Conservation (phyloP, 768 basidiomycete species). For the Pleurotus citrinopileatus region DNA sequence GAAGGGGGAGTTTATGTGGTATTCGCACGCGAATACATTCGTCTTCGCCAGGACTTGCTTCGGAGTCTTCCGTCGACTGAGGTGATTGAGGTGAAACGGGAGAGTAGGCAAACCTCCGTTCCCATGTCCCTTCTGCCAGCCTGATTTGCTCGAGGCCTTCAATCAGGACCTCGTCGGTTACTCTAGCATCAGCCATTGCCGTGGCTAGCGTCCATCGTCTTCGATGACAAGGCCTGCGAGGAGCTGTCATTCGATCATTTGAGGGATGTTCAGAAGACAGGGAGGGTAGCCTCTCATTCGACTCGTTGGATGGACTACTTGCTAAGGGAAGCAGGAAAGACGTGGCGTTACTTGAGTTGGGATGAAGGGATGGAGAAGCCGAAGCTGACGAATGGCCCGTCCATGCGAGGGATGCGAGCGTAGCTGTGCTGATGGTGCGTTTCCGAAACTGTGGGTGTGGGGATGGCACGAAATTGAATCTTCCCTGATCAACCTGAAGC, state of each 20-base stretch:
- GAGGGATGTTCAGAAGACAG: too few relatives aligned
- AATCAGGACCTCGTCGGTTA: constrained; percentile 50
- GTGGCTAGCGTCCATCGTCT: constrained; percentile 42
- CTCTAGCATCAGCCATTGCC: constrained; percentile 46
- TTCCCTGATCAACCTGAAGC: too few relatives aligned
- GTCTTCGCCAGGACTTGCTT: too few relatives aligned
- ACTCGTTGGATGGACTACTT: constrained; percentile 4
- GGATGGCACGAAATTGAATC: neutral
- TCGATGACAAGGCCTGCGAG: constrained; percentile 1
- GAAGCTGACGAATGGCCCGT: constrained; percentile 21
- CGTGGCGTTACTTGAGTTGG: constrained; percentile 8
- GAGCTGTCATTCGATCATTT: too few relatives aligned
- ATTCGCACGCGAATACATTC: neutral
- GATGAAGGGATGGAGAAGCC: constrained; percentile 10
- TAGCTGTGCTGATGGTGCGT: constrained; percentile 23
- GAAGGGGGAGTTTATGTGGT: constrained; percentile 2
- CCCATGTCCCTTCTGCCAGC: constrained; percentile 20
- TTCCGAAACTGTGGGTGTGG: constrained; percentile 21
- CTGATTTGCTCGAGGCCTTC: constrained; percentile 45
- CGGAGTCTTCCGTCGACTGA: too few relatives aligned
- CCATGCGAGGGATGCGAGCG: constrained; percentile 29
- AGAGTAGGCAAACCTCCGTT: constrained; percentile 4
- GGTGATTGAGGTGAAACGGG: constrained; percentile 13
- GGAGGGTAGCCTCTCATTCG: too few relatives aligned
- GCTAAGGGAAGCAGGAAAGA: constrained; percentile 8